These are phyloP conservation scores for Anaeromyces robustus DNA, from an alignment of 192 early-diverging fungal species.

Conservation along the genomic window DNA sequence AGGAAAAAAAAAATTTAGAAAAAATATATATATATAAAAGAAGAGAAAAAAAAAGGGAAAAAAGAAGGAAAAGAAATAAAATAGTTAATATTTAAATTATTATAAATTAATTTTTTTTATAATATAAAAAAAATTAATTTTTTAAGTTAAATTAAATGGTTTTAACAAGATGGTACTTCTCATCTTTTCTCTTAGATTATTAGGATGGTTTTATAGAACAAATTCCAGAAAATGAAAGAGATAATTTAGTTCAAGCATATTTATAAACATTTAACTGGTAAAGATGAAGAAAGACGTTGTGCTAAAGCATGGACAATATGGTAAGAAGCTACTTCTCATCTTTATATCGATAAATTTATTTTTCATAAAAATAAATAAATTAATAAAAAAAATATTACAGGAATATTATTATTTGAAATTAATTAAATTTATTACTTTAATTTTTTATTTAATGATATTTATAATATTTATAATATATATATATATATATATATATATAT, in stretches of 20 bases:
- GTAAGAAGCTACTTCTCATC: slow-evolving; percentile 4
- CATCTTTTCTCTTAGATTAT: slow-evolving; percentile 42
- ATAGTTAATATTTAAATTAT: too few species aligned
- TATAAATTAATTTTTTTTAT: neutral
- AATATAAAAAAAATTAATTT: too few species aligned
- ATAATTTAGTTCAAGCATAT: slow-evolving; percentile 43
- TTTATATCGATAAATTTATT: slow-evolving; percentile 3
- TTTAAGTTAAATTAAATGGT: slow-evolving; percentile 41
- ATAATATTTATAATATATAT: too few species aligned
- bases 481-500: too few species aligned
- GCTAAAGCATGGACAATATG: slow-evolving; percentile 30
- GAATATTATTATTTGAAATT: too few species aligned
- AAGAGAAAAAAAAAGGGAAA: too few species aligned
- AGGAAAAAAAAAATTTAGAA: neutral
- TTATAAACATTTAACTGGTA: slow-evolving; percentile 42
- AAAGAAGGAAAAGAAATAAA: too few species aligned
- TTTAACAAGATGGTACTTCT: slow-evolving; percentile 50
- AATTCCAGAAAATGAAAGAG: slow-evolving; percentile 44
- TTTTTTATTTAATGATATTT: too few species aligned
- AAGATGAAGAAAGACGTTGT: slow-evolving; percentile 19
- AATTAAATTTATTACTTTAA: too few species aligned
- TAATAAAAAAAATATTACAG: too few species aligned
- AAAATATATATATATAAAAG: too few species aligned
- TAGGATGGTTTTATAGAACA: slow-evolving; percentile 39
- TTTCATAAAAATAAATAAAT: slow-evolving; percentile 36